Base-by-base conservation (phyloP, 495 filamentous ascomycete species). In the Parmelia sp. region DNA sequence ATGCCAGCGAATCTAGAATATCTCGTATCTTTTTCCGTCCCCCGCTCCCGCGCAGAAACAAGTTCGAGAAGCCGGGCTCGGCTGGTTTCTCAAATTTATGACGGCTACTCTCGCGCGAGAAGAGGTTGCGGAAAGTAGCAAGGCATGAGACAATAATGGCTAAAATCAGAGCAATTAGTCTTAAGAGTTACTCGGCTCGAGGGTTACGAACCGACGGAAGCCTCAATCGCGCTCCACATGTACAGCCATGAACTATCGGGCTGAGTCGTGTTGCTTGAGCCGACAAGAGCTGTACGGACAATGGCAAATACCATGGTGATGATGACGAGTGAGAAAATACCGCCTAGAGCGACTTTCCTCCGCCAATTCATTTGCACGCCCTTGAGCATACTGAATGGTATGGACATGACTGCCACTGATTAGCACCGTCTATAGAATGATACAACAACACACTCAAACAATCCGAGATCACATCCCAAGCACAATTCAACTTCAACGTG, bases 241-340 rank as follows among this genome's bases (percentile, higher is more conserved):
- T 65, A 71, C 15, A 71, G 40, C 60, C 61, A 69, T 1, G 63
- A 69, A 6, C 31, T 31, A 51, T 73, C 71, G 12, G 33, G n/a
- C 25, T 45, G 37, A 17, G 63, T 69, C 8, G 36, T 7, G 17
- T 42, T 11, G 15, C 6, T n/a, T 35, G 42, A 31, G 5, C 66
- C 47, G 15, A 67, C 55, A n/a, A 59, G n/a, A n/a, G n/a, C n/a
- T n/a, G n/a, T 47, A 10, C 71, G 70, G 21, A 70, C 71, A 31
- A 70, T 72, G 33, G 71, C 66, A 15, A 73, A 61, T 15, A 65
- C 49, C 25, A 73, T 73, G 33, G 70, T 72, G 62, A 75, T 60
- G 21, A 75, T 33, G 7, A 66, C 65, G 15, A 76, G 57, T 2
- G 73, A 75, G 58, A 76, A 76, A n/a, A 76, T 66, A 42, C 65